phyloP scores from a whole-genome alignment of 2,329 filamentous ascomycete species.

The Eutypa lata region DNA sequence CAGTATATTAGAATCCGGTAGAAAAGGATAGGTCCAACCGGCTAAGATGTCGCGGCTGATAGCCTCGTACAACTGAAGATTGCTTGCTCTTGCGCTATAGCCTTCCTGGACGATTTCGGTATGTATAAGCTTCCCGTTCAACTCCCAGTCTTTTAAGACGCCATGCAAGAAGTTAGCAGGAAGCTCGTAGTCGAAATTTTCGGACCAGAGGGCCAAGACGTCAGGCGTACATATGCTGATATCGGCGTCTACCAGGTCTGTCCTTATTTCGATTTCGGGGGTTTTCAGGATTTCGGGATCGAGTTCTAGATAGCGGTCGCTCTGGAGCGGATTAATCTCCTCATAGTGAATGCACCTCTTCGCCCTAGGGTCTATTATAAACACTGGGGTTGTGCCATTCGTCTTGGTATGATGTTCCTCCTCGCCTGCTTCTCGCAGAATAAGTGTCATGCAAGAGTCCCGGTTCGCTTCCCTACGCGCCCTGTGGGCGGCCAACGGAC shows the following conservation, averaged over 20 bases:
- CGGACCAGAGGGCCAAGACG: slow-evolving; percentile 90
- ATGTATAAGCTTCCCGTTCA: slow-evolving; percentile 96
- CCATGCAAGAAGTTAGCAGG: slow-evolving; percentile 88
- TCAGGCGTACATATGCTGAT: slow-evolving; percentile 98
- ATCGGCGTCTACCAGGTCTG: slow-evolving; percentile 87
- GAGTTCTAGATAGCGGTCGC: slow-evolving; percentile 64
- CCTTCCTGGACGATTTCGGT: slow-evolving; percentile 78
- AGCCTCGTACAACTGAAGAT: slow-evolving; percentile 84
- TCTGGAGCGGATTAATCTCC: slow-evolving; percentile 71
- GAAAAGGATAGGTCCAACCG: slow-evolving; percentile 84
- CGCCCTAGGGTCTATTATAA: slow-evolving; percentile 78
- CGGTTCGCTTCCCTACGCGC: slow-evolving; percentile 79
- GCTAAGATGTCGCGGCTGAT: slow-evolving; percentile 83
- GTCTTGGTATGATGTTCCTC: slow-evolving; percentile 72
- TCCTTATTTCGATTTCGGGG: slow-evolving; percentile 74
- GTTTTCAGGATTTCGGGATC: slow-evolving; percentile 76
- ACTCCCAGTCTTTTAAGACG: slow-evolving; percentile 92
- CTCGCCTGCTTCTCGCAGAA: slow-evolving; percentile 74
- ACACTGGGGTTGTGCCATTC: slow-evolving; percentile 73
- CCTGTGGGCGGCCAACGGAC: slow-evolving; percentile 73
- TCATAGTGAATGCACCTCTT: slow-evolving; percentile 91
- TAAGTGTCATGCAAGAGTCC: slow-evolving; percentile 96
- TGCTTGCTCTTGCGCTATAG: slow-evolving; percentile 83
- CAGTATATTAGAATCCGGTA: slow-evolving; percentile 84
- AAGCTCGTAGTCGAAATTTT: slow-evolving; percentile 95